Base-by-base conservation (phyloP, 2,329 filamentous ascomycete species). In the Pseudogymnoascus sp. region DNA sequence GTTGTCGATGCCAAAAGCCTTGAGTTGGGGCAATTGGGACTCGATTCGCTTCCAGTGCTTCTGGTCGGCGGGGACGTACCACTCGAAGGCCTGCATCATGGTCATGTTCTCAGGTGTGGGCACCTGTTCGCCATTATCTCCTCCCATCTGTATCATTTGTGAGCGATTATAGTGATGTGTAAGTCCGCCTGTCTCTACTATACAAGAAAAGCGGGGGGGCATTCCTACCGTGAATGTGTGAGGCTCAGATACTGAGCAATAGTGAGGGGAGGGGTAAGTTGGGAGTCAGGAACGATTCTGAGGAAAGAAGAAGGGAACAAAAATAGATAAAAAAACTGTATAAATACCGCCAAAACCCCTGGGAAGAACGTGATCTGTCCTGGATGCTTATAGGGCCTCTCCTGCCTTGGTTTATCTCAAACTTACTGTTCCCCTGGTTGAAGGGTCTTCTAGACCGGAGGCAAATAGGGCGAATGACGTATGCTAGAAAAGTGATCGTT, bases 21-120 rank as follows among this genome's bases (percentile, higher is more conserved):
- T 81, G 2, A 89, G 75, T 2, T 75, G 73, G 0, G 81, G 78
- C 1, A 87, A 68, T 6, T 77, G 76, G 16, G 75, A 73, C 12
- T 74, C 72, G 1, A 89, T 78, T 7, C 85, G 81, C 35, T 76
- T 73, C 81, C 83, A 89, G 71, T 89, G 86, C 57, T 77, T 73
- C 59, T 79, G 72, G 64, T 86, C 81, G 43, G 80, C 79, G 2
- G 85, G 84, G 4, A 84, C 78, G 68, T 90, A 85, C 87, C 87
- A 90, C 74, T 90, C 87, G 69, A 89, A 90, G 11, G 78, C 83
- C 71, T 90, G 86, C 66, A 90, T 79, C 74, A 90, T 81, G 59
- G 83, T 80, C 69, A 74, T 74, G 64, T 81, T 81, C 67, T 79
- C 75, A 12, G 74, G 71, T 1, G 76, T 72, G 18, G 69, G 68